These are phyloP conservation scores for Pichia sp. DNA, from an alignment of 1,139 yeast species.

Conservation along the genomic window DNA sequence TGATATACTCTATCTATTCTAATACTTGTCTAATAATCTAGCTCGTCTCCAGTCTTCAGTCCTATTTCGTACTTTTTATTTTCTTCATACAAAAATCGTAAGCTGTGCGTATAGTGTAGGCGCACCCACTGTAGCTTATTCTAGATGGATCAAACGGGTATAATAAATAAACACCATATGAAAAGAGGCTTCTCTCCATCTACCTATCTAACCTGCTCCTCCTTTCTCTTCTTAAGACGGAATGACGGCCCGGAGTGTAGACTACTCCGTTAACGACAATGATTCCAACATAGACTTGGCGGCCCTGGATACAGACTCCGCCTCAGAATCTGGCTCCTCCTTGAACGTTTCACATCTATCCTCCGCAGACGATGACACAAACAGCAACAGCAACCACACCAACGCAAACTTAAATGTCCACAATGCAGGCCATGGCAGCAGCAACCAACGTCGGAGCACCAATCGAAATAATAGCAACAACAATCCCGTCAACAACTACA, in stretches of 20 bases:
- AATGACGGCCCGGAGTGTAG: conserved; percentile 1
- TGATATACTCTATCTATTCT: neutral
- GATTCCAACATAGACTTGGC: conserved; percentile 19
- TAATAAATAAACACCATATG: too few relatives aligned
- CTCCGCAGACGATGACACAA: neutral
- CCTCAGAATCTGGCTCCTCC: neutral
- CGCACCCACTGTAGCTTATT: too few relatives aligned
- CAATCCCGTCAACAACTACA: neutral
- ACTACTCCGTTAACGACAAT: conserved; percentile 4
- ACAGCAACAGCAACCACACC: neutral
- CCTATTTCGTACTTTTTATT: neutral
- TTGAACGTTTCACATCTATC: neutral
- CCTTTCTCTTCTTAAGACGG: neutral
- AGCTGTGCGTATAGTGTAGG: too few relatives aligned
- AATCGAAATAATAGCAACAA: neutral
- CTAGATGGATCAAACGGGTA: too few relatives aligned
- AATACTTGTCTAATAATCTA: neutral
- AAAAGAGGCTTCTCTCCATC: neutral
- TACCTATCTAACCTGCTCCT: neutral
- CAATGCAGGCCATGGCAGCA: neutral
- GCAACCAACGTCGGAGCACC: neutral
- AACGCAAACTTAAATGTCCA: neutral
- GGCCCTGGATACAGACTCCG: conserved; percentile 16
- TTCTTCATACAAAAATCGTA: too few relatives aligned
- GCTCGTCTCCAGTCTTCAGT: neutral